Evolutionary conservation across 441 rosid genomes (phyloP).

Genomic region (Adansonia madagascariensis): DNA sequence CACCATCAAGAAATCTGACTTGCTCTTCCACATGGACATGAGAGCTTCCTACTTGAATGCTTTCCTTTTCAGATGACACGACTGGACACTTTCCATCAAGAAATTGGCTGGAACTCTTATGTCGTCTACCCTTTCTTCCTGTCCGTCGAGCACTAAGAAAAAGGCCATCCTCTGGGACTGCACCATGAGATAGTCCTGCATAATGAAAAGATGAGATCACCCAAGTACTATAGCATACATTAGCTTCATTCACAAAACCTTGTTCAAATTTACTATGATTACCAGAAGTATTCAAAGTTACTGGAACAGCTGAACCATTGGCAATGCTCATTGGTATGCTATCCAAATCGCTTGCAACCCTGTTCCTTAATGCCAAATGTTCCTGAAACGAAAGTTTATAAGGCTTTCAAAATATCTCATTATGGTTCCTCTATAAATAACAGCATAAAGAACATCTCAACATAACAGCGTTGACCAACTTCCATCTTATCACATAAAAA

Average conservation of each 20-base stretch:
- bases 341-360: conserved; percentile 37
- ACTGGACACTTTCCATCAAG: conserved; percentile 53
- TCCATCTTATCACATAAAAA: conserved; percentile 22
- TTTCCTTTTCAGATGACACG: conserved; percentile 51
- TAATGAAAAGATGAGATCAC: conserved; percentile 21
- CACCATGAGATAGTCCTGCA: conserved; percentile 53
- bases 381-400: conserved; percentile 38
- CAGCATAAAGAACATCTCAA: conserved; percentile 11
- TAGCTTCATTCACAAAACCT: conserved; percentile 42
- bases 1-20: conserved; percentile 36
- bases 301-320: conserved; percentile 30
- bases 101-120: conserved; percentile 61
- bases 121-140: conserved; percentile 83
- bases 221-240: conserved; percentile 5
- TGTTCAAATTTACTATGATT: conserved; percentile 35
- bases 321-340: conserved; percentile 30
- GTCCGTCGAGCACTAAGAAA: conserved; percentile 52
- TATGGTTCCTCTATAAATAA: not conserved
- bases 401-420: conserved; percentile 11
- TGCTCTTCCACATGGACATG: conserved; percentile 26
- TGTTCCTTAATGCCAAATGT: conserved; percentile 36
- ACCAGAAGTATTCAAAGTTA: conserved; percentile 24
- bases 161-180: conserved; percentile 48
- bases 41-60: conserved; percentile 42
- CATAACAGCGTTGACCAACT: conserved; percentile 4